Evolutionary conservation across 1,139 yeast genomes (phyloP), one percentile per base, ranked within the genome.

Genomic region (Groenewaldozyma sp.): DNA sequence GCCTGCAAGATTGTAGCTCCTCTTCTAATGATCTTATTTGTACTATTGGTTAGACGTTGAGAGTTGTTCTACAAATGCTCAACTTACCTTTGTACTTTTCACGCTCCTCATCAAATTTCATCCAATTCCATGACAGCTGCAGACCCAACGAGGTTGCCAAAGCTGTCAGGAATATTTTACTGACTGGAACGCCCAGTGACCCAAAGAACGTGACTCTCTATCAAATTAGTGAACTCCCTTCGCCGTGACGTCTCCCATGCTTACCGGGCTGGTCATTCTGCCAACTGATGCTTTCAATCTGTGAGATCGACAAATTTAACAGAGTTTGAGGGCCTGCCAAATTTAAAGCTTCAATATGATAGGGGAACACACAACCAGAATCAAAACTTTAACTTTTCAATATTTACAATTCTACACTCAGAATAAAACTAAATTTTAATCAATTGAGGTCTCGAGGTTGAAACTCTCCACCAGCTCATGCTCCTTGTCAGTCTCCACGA

Each of bases 401-500:
- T n/a, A n/a, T n/a, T n/a, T n/a, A n/a, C n/a, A n/a, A n/a, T n/a
- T n/a, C n/a, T n/a, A n/a, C n/a, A n/a, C n/a, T n/a, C n/a, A n/a
- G n/a, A n/a, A n/a, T n/a, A n/a, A n/a, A n/a, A n/a, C n/a, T n/a
- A n/a, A n/a, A n/a, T n/a, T n/a, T n/a, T n/a, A n/a, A n/a, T n/a
- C n/a, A n/a, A n/a, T n/a, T n/a, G n/a, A n/a, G n/a, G 26, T 22
- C 11, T 27, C 31, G 14, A 27, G 7, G 6, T 9, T 13, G 31
- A 10, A 27, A 27, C 14, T 6, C 31, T 27, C 31, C 6, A 27
- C 31, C 31, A 27, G 31, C 31, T 13, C 31, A 9, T 10, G n/a
- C 16, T 27, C 31, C 31, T 47, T 46, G 29, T 44, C 44, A 6
- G 56, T 51, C 18, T 59, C 61, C 24, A 65, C 65, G 42, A 71